Evolutionary conservation across 2,329 filamentous ascomycete genomes (phyloP), one percentile per base, ranked within the genome.

Genomic region (Aspergillus thermomutatus): DNA sequence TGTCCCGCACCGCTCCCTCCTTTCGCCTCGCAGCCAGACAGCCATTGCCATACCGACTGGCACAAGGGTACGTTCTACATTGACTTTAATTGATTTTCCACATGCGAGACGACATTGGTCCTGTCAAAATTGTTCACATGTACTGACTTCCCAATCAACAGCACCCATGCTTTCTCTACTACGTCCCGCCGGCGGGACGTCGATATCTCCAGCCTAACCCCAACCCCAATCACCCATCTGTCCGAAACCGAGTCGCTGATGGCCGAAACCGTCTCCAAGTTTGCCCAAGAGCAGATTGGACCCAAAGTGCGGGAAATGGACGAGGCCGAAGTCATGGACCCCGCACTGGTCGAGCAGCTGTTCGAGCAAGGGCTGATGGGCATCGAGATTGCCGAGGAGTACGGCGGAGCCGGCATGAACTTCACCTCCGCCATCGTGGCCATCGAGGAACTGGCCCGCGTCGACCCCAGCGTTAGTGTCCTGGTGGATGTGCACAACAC

Each of bases 321-420:
- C 74, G 94, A 99, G 82, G 88, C 88, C 28, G 94, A 99, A 81
- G 77, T 83, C 56, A 97, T 99, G 94, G 94, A 97, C 74, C 87
- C 91, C 0, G 74, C 83, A 1, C 77, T 99, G 7, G 89, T 99
- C 5, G 92, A 96, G 79, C 90, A 94, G 77, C 84, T 96, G 52
- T 99, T 99, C 69, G 94, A 99, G 80, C 92, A 97, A 73, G 94
- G 94, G 0, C 81, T 99, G 50, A 99, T 99, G 94, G 89, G 92
- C 60, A 84, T 99, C 62, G 94, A 99, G 79, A 96, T 99, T 56
- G 93, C 94, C 17, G 94, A 99, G 76, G 92, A 97, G 76, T 99
- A 88, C 72, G 94, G 94, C 59, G 94, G 94, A 59, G 91, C 93
- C 0, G 94, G 92, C 66, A 97, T 99, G 94, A 97, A 97, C 83